Percentiles rank a stretch among this genome's conserved stretches.
These are phyloP conservation scores for Anthracocystis setariae DNA, from an alignment of 1,284 basidiomycete genomes.

Conservation along the genomic window DNA sequence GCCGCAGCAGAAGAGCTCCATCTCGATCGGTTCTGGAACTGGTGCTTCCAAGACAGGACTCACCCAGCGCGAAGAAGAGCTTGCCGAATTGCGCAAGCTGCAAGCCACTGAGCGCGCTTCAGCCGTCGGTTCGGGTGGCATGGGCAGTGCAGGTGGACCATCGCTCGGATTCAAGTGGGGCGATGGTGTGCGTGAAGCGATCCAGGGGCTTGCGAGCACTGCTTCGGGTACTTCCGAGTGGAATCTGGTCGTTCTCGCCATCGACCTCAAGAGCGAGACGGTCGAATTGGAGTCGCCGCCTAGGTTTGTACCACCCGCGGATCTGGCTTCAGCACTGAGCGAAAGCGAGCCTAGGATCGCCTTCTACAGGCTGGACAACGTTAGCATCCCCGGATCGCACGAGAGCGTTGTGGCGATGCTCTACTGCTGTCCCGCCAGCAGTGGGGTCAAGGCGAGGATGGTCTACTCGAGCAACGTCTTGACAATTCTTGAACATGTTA, in stretches of 20 bases:
- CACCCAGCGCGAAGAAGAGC: constrained; percentile 44
- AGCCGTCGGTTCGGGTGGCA: constrained; percentile 1
- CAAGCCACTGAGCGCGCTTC: constrained; percentile 40
- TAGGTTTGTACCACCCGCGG: constrained; percentile 40
- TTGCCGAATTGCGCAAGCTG: constrained; percentile 36
- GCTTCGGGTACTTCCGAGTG: constrained; percentile 52
- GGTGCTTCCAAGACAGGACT: constrained; percentile 20
- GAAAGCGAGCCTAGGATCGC: constrained; percentile 47
- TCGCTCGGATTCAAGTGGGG: constrained; percentile 39
- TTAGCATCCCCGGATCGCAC: constrained; percentile 18
- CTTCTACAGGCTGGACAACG: constrained; percentile 48
- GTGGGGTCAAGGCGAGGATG: constrained; percentile 55
- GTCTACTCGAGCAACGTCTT: constrained; percentile 56
- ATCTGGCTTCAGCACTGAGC: constrained; percentile 25
- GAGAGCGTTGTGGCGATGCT: constrained; percentile 55
- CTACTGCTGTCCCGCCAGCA: constrained; percentile 55
- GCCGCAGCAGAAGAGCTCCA: constrained; percentile 17
- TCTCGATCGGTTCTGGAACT: constrained; percentile 31
- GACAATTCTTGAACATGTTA: constrained; percentile 45
- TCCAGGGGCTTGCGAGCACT: constrained; percentile 38
- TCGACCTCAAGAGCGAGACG: constrained; percentile 47
- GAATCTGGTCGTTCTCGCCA: constrained; percentile 53
- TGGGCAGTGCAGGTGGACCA: constrained; percentile 23
- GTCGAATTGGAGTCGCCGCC: constrained; percentile 47
- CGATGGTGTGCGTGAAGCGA: constrained; percentile 45